Conservation (phyloP, 2,329 filamentous ascomycete genomes). For the Lithohypha guttulata region DNA sequence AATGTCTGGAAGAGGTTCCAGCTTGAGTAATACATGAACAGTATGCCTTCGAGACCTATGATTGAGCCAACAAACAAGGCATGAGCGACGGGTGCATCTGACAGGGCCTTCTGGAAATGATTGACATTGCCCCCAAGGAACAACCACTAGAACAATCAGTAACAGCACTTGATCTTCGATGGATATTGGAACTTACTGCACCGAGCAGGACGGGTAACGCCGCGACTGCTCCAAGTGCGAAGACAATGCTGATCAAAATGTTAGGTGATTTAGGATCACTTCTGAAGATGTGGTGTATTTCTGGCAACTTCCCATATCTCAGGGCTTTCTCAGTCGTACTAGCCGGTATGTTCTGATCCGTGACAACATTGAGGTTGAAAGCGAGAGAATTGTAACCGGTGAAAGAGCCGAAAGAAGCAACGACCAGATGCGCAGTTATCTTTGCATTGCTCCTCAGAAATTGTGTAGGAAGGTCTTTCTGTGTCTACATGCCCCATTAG, state of each 20-base stretch:
- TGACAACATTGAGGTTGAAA: slow-evolving; percentile 61
- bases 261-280: slow-evolving; percentile 69
- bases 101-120: slow-evolving; percentile 65
- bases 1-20: slow-evolving; percentile 90
- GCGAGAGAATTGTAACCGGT: slow-evolving; percentile 55
- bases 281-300: slow-evolving; percentile 88
- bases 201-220: slow-evolving; percentile 64
- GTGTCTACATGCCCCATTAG: slow-evolving; percentile 46
- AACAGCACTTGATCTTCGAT: not conserved
- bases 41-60: slow-evolving; percentile 76
- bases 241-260: slow-evolving; percentile 65
- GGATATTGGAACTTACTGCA: slow-evolving; percentile 43
- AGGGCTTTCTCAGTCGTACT: slow-evolving; percentile 55
- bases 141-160: slow-evolving; percentile 52
- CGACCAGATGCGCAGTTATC: slow-evolving; percentile 67
- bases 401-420: slow-evolving; percentile 75
- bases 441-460: slow-evolving; percentile 58
- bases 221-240: slow-evolving; percentile 60
- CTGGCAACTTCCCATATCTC: slow-evolving; percentile 70
- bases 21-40: slow-evolving; percentile 84
- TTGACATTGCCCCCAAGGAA: slow-evolving; percentile 70
- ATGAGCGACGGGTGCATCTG: slow-evolving; percentile 69
- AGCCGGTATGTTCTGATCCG: slow-evolving; percentile 51
- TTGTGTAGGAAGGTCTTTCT: slow-evolving; percentile 79
- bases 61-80: slow-evolving; percentile 77